Base-by-base conservation (phyloP, 2,329 filamentous ascomycete species). In the Aspergillus amoenus region DNA sequence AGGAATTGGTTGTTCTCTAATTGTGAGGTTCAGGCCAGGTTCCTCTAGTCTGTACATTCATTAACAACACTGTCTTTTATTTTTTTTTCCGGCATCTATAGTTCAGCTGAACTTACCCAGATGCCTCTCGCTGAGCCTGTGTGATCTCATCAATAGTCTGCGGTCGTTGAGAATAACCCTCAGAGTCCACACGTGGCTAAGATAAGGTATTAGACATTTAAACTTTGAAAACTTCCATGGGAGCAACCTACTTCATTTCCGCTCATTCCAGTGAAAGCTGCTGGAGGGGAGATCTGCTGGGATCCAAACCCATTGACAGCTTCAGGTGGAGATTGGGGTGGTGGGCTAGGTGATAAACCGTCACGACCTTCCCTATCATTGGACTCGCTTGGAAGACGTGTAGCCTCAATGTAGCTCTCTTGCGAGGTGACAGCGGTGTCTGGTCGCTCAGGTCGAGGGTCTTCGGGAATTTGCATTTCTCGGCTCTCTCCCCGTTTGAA, bases 1-100 rank as follows among this genome's bases (percentile, higher is more conserved):
- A 22, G 76, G 73, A 46, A 81, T 81, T 2, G 79, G 79, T 55
- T 80, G 71, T 48, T 80, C 78, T 32, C 78, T 71, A 47, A 81
- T 81, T 13, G 75, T 79, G 51, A 81, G 63, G 56, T 79, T 80
- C 53, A 79, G 68, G 17, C 73, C 70, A 9, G 74, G 67, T 37
- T 79, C 78, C 39, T 80, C 78, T 56, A 68, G 46, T 32, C 70
- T 79, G 54, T 59, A 15, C 50, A 47, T 48, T 40, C n/a, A 48
- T 72, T 54, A 71, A 60, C 47, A 7, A 60, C 47, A 7, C 15
- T 37, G 44, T 12, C 34, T 80, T 78, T 56, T 42, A 22, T 69
- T 78, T 55, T 18, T 18, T 18, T 18, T 18, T 18, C 2, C 59
- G n/a, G 53, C 48, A 51, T 45, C n/a, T 52, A 18, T 5, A 13